phyloP scores from a whole-genome alignment of 305 asterid genomes.

The Solanum chacoense region DNA sequence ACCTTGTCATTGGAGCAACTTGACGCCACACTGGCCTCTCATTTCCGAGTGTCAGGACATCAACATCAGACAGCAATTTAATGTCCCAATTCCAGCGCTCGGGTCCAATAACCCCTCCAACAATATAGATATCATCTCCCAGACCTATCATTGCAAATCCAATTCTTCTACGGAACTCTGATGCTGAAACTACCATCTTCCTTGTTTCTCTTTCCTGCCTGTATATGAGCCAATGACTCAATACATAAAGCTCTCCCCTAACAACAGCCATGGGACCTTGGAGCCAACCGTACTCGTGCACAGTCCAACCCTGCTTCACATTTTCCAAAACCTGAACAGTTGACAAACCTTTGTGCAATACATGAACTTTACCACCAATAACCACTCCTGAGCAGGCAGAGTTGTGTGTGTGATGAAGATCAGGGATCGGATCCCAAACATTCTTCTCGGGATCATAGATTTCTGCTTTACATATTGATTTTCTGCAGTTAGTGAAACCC shows the following conservation, averaged over 20 bases:
- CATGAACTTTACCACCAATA: slow-evolving; percentile 66
- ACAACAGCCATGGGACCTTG: slow-evolving; percentile 95
- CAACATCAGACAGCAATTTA: slow-evolving; percentile 61
- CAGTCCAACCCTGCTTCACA: slow-evolving; percentile 69
- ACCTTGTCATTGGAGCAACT: slow-evolving; percentile 82
- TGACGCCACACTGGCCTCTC: slow-evolving; percentile 81
- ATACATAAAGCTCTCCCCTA: slow-evolving; percentile 68
- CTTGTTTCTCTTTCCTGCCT: slow-evolving; percentile 60
- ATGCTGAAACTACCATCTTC: slow-evolving; percentile 57
- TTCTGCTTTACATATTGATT: slow-evolving; percentile 86
- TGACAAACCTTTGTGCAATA: slow-evolving; percentile 87
- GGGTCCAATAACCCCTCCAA: slow-evolving; percentile 91
- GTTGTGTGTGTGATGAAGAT: slow-evolving; percentile 75
- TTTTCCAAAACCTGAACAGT: slow-evolving; percentile 71
- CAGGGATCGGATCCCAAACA: slow-evolving; percentile 71
- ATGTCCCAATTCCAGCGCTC: slow-evolving; percentile 84
- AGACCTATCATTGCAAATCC: slow-evolving; percentile 79
- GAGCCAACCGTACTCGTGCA: slow-evolving; percentile 76
- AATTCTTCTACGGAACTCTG: slow-evolving; percentile 73
- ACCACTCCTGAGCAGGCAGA: slow-evolving; percentile 84
- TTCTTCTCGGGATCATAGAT: slow-evolving; percentile 82
- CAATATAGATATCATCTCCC: slow-evolving; percentile 69
- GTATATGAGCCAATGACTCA: slow-evolving; percentile 80
- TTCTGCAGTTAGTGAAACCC: slow-evolving; percentile 81
- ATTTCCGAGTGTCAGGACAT: slow-evolving; percentile 62